Evolutionary conservation across 257 asterid genomes (phyloP).

Genomic region (Linderniella brevidens): DNA sequence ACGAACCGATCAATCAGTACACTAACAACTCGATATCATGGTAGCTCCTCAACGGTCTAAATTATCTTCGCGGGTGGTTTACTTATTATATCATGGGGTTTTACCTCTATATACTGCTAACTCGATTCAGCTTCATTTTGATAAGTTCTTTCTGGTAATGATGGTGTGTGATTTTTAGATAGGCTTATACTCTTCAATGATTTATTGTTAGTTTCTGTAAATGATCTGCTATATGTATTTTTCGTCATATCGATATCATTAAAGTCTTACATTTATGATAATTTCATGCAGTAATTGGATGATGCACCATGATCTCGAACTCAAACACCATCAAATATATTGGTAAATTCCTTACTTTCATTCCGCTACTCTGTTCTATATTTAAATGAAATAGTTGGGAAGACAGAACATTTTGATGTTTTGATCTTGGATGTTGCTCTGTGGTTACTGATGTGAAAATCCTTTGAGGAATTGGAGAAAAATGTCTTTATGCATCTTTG

Average conservation of each 20-base stretch:
- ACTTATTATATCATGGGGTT: slow-evolving; percentile 4
- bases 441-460: too few species aligned
- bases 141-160: background rate
- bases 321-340: slow-evolving; percentile 94
- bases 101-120: slow-evolving; percentile 2
- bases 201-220: background rate
- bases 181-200: too few species aligned
- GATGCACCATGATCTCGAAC: slow-evolving; percentile 87
- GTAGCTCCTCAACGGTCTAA: slow-evolving; percentile 97
- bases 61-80: slow-evolving; percentile 77
- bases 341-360: slow-evolving; percentile 29
- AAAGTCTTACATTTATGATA: slow-evolving; percentile 9
- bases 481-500: background rate
- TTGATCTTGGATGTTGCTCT: too few species aligned
- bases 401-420: too few species aligned
- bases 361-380: background rate
- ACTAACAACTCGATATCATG: slow-evolving; percentile 78
- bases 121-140: slow-evolving; percentile 1
- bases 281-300: slow-evolving; percentile 84
- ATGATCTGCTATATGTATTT: slow-evolving; percentile 1
- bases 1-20: slow-evolving; percentile 64
- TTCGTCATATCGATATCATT: background rate
- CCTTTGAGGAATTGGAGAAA: too few species aligned
- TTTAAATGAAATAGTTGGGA: background rate
- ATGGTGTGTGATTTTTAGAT: background rate